Percentiles rank a stretch among this genome's conserved stretches.
Evolutionary conservation across 1,139 yeast genomes (phyloP).

Genomic region (Blastobotrys indianensis): DNA sequence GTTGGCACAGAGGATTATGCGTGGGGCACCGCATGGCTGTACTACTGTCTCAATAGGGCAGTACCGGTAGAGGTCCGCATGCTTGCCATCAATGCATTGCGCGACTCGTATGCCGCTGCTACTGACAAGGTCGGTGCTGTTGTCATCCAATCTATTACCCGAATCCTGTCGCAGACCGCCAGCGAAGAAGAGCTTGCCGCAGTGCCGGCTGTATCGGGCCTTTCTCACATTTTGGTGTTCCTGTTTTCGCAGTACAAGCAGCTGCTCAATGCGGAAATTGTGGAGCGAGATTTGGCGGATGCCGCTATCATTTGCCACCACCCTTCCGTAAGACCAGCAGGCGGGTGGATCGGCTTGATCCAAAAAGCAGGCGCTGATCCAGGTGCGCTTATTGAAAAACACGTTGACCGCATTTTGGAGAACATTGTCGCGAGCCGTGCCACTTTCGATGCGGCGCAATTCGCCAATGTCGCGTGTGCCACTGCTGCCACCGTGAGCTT

Average conservation of each 20-base stretch:
- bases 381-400: constrained; percentile 45
- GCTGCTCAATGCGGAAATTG: constrained; percentile 17
- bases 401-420: constrained; percentile 39
- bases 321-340: constrained; percentile 38
- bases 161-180: constrained; percentile 16
- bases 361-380: constrained; percentile 62
- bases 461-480: constrained; percentile 42
- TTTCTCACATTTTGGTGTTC: constrained; percentile 40
- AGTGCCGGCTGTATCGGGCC: constrained; percentile 1
- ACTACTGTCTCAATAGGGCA: constrained; percentile 18
- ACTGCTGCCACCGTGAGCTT: constrained; percentile 65
- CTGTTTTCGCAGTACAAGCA: constrained; percentile 13
- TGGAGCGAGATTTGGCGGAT: constrained; percentile 40
- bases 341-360: constrained; percentile 78
- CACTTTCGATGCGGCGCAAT: constrained; percentile 2
- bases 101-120: constrained; percentile 15
- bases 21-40: constrained; percentile 25
- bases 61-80: constrained; percentile 15
- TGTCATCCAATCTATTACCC: constrained; percentile 9
- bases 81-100: constrained; percentile 10
- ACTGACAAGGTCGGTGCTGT: constrained; percentile 11
- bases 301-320: constrained; percentile 56
- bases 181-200: constrained; percentile 18
- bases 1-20: constrained; percentile 28
- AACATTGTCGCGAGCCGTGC: constrained; percentile 20